phyloP scores from a whole-genome alignment of 2,329 filamentous ascomycete species.

The Cordyceps pruinosa region DNA sequence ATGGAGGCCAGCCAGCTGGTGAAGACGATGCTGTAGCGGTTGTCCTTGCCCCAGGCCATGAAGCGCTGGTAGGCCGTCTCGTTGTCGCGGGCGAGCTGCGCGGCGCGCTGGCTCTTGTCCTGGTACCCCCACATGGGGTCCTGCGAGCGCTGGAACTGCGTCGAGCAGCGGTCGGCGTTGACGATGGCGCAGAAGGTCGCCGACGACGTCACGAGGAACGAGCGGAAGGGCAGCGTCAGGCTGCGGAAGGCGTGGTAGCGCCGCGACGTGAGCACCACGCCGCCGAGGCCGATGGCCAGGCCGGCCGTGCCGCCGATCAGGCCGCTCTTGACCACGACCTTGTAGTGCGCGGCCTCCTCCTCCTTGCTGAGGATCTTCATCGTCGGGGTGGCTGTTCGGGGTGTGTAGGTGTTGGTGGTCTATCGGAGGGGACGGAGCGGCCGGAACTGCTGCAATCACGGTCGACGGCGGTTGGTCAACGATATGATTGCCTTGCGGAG shows the following conservation, averaged over 20 bases:
- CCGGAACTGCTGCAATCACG: background rate
- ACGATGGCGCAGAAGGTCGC: constrained; percentile 86
- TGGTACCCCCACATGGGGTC: constrained; percentile 63
- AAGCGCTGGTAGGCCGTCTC: constrained; percentile 53
- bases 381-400: constrained; percentile 22
- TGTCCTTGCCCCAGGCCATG: constrained; percentile 66
- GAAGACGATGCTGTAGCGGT: constrained; percentile 84
- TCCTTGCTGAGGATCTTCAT: constrained; percentile 98
- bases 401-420: background rate
- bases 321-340: constrained; percentile 72
- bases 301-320: constrained; percentile 64
- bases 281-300: constrained; percentile 57
- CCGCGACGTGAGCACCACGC: constrained; percentile 58
- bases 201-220: constrained; percentile 78
- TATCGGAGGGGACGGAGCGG: background rate
- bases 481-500: too few species aligned
- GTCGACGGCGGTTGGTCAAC: background rate
- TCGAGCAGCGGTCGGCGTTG: constrained; percentile 65
- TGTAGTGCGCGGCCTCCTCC: constrained; percentile 83
- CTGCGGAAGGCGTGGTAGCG: constrained; percentile 72
- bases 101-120: constrained; percentile 52
- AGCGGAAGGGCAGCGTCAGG: constrained; percentile 82
- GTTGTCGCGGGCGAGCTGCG: constrained; percentile 47
- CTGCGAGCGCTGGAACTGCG: constrained; percentile 59
- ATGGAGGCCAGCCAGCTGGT: constrained; percentile 76